Base-by-base conservation (phyloP, 371 early-diverging fungal genomes). In the Syncephalastrum contaminatum region DNA sequence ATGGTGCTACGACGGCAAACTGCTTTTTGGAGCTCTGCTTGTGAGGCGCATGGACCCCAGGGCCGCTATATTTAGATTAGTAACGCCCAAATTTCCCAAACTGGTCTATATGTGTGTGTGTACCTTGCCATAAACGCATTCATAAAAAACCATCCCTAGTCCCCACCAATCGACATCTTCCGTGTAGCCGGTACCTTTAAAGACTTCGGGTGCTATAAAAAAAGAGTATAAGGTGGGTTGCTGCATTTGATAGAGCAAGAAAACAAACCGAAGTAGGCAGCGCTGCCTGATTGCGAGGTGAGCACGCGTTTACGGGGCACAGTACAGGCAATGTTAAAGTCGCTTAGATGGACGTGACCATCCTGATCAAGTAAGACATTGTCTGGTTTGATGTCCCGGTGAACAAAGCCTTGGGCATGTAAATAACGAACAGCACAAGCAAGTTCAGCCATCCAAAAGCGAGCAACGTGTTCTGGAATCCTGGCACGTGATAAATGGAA, bases 91-190 rank as follows among this genome's bases (percentile, higher is more conserved):
- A 18, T 51, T 12, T 51, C 49, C 24, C 19, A 4, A 49, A 13
- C 12, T 12, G 7, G 22, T 51, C 20, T 51, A 6, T 50, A 2
- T n/a, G 10, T 13, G 4, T 50, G 16, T 2, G 46, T 44, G 40
- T 64, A 73, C 75, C 53, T 58, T 72, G 24, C 76, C 78, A 64
- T 82, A 84, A 15, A 84, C 63, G 22, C 77, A 72, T 60, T 84
- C 85, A 56, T 82, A 95, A 46, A 95, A 75, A 2, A 87, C 63
- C 19, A 94, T 82, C 0, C 93, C 97, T 12, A 94, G 52, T 15
- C 88, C 78, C 95, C 97, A 96, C 88, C 93, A 92, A 69, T 96
- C 91, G 22, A 88, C 80, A 13, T 77, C 76, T 53, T 75, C 72
- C 3, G 66, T 70, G 59, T 92, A 91, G 5, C 88, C 87, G 12